phyloP scores from a whole-genome alignment of 2,329 filamentous ascomycete genomes.

The Colletotrichum incanum region DNA sequence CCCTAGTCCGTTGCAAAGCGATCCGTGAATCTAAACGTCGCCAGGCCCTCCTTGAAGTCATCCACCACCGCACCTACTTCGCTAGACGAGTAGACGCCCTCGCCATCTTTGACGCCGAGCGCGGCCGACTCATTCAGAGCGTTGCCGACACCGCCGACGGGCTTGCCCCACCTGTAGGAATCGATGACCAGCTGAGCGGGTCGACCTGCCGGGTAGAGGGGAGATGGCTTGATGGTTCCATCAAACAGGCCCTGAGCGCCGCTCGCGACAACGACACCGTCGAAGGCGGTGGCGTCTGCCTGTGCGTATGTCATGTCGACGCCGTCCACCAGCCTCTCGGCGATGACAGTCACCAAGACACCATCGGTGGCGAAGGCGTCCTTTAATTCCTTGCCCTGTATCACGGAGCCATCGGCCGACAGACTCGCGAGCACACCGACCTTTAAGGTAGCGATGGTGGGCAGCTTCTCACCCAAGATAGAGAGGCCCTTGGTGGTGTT shows the following conservation, averaged over 20 bases:
- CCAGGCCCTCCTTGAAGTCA: constrained; percentile 71
- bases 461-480: constrained; percentile 71
- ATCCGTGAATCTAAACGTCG: constrained; percentile 76
- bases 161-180: constrained; percentile 80
- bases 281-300: constrained; percentile 74
- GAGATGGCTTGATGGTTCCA: constrained; percentile 55
- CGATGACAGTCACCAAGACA: constrained; percentile 73
- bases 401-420: constrained; percentile 58
- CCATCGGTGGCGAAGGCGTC: constrained; percentile 64
- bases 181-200: constrained; percentile 76
- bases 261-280: constrained; percentile 73
- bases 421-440: constrained; percentile 74
- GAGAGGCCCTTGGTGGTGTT: constrained; percentile 76
- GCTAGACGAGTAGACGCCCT: constrained; percentile 59
- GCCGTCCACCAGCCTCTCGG: constrained; percentile 68
- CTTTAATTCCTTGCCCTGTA: constrained; percentile 66
- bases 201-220: constrained; percentile 75
- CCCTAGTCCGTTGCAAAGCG: constrained; percentile 71
- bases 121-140: constrained; percentile 41
- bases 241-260: constrained; percentile 69
- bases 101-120: constrained; percentile 58
- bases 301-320: constrained; percentile 77
- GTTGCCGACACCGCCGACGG: constrained; percentile 72
- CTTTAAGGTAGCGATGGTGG: constrained; percentile 73
- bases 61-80: constrained; percentile 58